phyloP scores from a whole-genome alignment of 345 rosid species.

The Populus pruinosa region DNA sequence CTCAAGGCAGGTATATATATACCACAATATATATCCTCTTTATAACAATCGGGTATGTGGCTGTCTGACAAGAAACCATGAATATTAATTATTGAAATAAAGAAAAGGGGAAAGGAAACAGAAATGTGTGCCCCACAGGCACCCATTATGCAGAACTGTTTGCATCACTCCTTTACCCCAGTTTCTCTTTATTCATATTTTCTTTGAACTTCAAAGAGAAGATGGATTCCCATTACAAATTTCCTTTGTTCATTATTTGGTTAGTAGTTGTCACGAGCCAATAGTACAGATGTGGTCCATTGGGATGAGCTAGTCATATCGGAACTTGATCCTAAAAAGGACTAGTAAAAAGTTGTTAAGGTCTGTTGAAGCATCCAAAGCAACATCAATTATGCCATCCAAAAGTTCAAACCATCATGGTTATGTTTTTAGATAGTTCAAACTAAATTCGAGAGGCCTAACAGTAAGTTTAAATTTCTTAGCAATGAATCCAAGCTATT shows the following conservation, averaged over 20 bases:
- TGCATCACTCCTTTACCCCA: constrained; percentile 24
- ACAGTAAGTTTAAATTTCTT: no score
- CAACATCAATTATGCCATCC: neutral
- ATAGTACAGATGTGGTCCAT: neutral
- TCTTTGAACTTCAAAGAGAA: constrained; percentile 30
- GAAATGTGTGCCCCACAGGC: constrained; percentile 55
- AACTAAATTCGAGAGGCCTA: no score
- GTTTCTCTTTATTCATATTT: constrained; percentile 10
- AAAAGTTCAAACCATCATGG: neutral
- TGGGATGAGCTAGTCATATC: neutral
- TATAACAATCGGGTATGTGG: constrained; percentile 40
- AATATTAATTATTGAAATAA: constrained; percentile 45
- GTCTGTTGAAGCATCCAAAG: neutral
- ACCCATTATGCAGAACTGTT: constrained; percentile 33
- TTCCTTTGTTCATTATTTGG: neutral
- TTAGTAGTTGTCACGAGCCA: neutral
- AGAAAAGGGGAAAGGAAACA: constrained; percentile 37
- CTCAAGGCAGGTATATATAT: constrained; percentile 23
- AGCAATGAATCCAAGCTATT: no score
- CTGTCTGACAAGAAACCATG: constrained; percentile 59
- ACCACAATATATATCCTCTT: constrained; percentile 23
- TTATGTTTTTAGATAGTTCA: neutral
- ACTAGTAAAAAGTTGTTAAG: neutral
- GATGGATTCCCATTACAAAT: constrained; percentile 7
- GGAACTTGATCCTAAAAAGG: neutral